Percentiles rank a stretch among this genome's conserved stretches.
Conservation (phyloP, 441 rosid genomes). For the Viola pubescens region DNA sequence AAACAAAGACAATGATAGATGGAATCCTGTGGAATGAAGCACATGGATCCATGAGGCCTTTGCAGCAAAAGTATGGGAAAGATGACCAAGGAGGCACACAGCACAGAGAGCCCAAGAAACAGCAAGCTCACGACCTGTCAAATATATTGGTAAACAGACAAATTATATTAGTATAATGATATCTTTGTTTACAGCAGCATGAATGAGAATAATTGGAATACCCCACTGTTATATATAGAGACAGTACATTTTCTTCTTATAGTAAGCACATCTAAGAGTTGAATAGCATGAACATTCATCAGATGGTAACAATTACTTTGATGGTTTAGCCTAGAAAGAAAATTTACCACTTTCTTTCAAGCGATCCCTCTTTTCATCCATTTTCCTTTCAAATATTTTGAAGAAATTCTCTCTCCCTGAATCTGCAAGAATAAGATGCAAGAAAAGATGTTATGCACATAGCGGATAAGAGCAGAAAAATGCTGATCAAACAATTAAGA, state of each 20-base stretch:
- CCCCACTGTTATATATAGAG: neutral
- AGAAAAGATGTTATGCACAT: constrained; percentile 13
- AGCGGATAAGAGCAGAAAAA: neutral
- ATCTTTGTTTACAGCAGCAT: constrained; percentile 9
- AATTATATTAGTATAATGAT: constrained; percentile 9
- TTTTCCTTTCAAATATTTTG: constrained; percentile 71
- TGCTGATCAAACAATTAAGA: neutral
- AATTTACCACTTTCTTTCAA: constrained; percentile 72
- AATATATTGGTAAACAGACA: constrained; percentile 5
- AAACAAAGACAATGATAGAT: constrained; percentile 73
- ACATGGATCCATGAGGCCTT: constrained; percentile 74
- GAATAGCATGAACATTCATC: too few relatives aligned
- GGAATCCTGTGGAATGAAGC: constrained; percentile 89
- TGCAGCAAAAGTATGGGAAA: constrained; percentile 66
- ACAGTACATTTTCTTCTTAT: neutral
- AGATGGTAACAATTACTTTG: too few relatives aligned
- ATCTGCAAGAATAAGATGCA: constrained; percentile 42
- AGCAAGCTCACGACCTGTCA: constrained; percentile 79
- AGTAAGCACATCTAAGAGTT: too few relatives aligned
- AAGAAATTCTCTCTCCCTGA: constrained; percentile 55
- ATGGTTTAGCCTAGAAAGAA: neutral
- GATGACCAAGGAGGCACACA: constrained; percentile 92
- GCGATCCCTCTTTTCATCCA: constrained; percentile 67
- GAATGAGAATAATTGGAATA: neutral
- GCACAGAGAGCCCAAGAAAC: constrained; percentile 98